Evolutionary conservation across 352 stramenopile genomes (phyloP).

Genomic region (Lagenidium sp.): DNA sequence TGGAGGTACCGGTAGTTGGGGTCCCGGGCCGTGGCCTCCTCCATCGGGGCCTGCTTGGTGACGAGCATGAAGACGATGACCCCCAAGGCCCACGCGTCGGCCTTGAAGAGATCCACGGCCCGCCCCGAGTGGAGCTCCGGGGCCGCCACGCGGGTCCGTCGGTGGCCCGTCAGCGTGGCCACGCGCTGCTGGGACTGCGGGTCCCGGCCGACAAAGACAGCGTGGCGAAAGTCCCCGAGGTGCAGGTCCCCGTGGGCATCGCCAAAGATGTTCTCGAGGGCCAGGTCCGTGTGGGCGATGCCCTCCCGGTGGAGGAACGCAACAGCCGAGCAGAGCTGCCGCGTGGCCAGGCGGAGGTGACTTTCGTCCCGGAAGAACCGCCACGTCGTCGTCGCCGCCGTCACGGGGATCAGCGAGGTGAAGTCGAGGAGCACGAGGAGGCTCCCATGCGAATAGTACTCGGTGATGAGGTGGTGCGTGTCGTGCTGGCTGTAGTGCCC

Average conservation of each 20-base stretch:
- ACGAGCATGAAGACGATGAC: constrained; percentile 48
- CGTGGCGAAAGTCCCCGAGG: constrained; percentile 55
- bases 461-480: constrained; percentile 42
- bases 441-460: constrained; percentile 51
- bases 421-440: constrained; percentile 31
- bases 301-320: constrained; percentile 48
- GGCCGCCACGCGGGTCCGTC: constrained; percentile 36
- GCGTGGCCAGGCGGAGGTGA: constrained; percentile 44
- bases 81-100: constrained; percentile 49
- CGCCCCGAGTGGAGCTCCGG: constrained; percentile 28
- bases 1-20: constrained; percentile 43
- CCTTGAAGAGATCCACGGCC: constrained; percentile 37
- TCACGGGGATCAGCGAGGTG: constrained; percentile 23
- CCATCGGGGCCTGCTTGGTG: constrained; percentile 47
- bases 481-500: constrained; percentile 37
- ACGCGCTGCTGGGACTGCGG: constrained; percentile 19
- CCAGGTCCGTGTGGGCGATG: constrained; percentile 56
- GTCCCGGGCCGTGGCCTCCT: constrained; percentile 24
- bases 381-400: too few species aligned
- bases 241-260: constrained; percentile 45
- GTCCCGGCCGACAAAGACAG: constrained; percentile 45
- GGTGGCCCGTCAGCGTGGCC: constrained; percentile 14
- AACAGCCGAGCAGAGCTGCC: constrained; percentile 79
- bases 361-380: too few species aligned
- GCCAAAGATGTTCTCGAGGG: constrained; percentile 72